Conservation (phyloP, 257 asterid genomes). For the Solanum piurae region DNA sequence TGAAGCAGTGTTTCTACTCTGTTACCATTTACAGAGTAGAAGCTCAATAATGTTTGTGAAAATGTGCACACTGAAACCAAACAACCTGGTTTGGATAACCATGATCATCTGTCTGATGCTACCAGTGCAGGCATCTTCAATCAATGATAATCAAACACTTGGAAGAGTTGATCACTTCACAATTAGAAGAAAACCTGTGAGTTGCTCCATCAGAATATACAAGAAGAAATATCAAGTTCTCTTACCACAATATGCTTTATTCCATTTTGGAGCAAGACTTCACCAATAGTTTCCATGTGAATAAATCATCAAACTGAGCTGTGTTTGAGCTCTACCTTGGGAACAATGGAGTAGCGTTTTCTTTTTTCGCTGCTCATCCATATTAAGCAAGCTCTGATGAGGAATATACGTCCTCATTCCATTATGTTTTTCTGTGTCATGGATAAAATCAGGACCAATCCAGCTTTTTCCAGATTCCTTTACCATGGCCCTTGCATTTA, state of each 20-base stretch:
- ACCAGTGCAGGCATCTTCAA: not conserved
- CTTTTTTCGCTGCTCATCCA: slow-evolving; percentile 39
- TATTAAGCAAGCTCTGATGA: slow-evolving; percentile 27
- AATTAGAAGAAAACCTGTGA: not conserved
- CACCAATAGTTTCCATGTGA: slow-evolving; percentile 43
- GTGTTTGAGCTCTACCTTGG: slow-evolving; percentile 32
- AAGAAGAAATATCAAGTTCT: not conserved
- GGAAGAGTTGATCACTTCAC: not conserved
- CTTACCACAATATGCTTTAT: not conserved
- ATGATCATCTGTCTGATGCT: not conserved
- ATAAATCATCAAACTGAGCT: slow-evolving; percentile 44
- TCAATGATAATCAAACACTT: not conserved
- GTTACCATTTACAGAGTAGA: not conserved
- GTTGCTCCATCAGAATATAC: not conserved
- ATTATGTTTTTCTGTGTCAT: slow-evolving; percentile 22
- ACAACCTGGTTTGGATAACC: not conserved
- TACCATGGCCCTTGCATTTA: slow-evolving; percentile 32
- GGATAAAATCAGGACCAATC: slow-evolving; percentile 36
- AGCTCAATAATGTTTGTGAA: not conserved
- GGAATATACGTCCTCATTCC: slow-evolving; percentile 39
- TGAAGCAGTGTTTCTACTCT: not conserved
- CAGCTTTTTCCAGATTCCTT: slow-evolving; percentile 87
- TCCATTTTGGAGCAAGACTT: not conserved
- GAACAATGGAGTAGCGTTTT: slow-evolving; percentile 29
- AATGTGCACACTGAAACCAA: not conserved